Base-by-base conservation (phyloP, 176 grass and related monocot species). In the Typha latifolia region DNA sequence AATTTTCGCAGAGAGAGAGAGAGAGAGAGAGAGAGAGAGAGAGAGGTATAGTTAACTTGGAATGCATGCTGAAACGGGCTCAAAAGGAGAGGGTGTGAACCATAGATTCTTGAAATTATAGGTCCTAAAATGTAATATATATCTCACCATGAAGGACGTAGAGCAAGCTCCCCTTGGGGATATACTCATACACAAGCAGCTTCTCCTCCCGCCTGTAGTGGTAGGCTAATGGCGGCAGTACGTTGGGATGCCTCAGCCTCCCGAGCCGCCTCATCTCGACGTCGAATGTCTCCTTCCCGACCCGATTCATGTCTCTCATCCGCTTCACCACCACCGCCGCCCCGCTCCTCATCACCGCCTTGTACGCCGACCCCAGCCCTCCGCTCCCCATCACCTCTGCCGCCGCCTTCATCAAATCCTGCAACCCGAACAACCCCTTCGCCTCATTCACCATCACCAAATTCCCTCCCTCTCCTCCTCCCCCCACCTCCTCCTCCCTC, bases 331-430 rank as follows among this genome's bases (percentile, higher is more conserved):
- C 82, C 8, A 91, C 77, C 24, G 68, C 77, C 32, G 83, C 77
- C 10, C 88, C 92, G 66, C 20, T 88, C 1, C 70, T 53, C 88
- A 96, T 75, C 48, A 87, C 92, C 55, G 92, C 92, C 80, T 96
- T 96, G 79, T 91, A 96, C 13, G 82, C 77, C 14, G 91, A 85
- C n/a, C 87, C 91, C 32, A 79, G 37, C 29, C 91, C 87, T 31
- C 84, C 82, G 62, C 80, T 70, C 0, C 92, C 85, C 66, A 96
- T 78, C 77, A 91, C 74, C 89, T 91, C 79, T 0, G 92, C 92
- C 10, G 88, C 77, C 14, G 92, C 88, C 75, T 91, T 96, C 92
- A 96, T 96, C 78, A 96, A 70, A 72, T 96, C 92, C 57, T 77
- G 23, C 62, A 91, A 49, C 9, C 88, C 85, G 61, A 96, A 96